A percentile compares a stretch with the other conserved stretches of the same genome.
Conservation (phyloP, 2,329 filamentous ascomycete genomes). For the Aspergillus ustus region DNA sequence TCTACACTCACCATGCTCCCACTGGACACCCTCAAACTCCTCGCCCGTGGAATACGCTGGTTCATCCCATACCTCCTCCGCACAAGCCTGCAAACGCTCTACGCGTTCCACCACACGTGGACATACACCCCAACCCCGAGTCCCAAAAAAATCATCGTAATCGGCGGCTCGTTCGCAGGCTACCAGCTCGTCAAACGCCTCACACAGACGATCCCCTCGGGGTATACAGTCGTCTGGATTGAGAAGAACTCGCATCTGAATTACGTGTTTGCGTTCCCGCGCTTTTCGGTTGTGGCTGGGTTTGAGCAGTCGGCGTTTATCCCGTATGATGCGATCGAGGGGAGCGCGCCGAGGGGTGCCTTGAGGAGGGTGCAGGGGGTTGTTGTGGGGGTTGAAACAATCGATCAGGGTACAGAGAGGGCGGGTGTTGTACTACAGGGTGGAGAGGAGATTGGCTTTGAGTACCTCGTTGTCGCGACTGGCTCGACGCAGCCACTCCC, state of each 20-base stretch:
- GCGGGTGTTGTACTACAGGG: background rate
- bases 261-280: conserved; percentile 4
- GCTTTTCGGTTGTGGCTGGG: background rate
- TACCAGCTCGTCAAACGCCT: conserved; percentile 56
- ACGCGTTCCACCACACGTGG: conserved; percentile 13
- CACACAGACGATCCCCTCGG: conserved; percentile 53
- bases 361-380: background rate
- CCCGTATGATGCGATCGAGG: conserved; percentile 7
- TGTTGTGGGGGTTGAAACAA: background rate
- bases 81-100: background rate
- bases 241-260: conserved; percentile 18
- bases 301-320: conserved; percentile 16
- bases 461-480: conserved; percentile 11
- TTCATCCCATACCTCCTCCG: background rate
- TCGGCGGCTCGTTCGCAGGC: conserved; percentile 65
- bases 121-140: conserved; percentile 19
- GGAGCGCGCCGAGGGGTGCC: background rate
- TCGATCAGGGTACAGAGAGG: too few relatives aligned
- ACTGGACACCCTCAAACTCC: background rate
- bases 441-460: conserved; percentile 1
- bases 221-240: conserved; percentile 24
- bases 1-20: background rate
- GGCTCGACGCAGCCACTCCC: conserved; percentile 8
- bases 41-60: background rate
- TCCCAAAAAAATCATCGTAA: conserved; percentile 56